These are phyloP conservation scores for Noccaea caerulescens DNA, from an alignment of 345 rosid genomes.

Conservation along the genomic window DNA sequence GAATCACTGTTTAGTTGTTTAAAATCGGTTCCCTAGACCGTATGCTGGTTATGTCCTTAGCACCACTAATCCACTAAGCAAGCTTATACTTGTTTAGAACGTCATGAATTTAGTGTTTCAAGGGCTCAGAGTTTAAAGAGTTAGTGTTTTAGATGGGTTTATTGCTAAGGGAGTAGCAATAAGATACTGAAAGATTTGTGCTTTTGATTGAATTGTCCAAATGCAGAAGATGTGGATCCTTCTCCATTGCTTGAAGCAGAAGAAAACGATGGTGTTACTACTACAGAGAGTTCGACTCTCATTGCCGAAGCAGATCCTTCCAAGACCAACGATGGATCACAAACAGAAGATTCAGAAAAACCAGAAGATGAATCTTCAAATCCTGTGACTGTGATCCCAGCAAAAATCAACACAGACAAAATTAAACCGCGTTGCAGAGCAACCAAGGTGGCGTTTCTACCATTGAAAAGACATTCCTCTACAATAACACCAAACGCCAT, in stretches of 20 bases:
- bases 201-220: slow-evolving; percentile 14
- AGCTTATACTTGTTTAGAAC: slow-evolving; percentile 14
- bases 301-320: slow-evolving; percentile 13
- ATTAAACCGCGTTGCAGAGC: slow-evolving; percentile 30
- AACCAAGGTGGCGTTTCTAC: slow-evolving; percentile 68
- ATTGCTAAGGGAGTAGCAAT: neutral
- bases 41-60: slow-evolving; percentile 14
- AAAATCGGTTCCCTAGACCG: neutral
- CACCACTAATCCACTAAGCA: neutral
- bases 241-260: slow-evolving; percentile 24
- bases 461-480: slow-evolving; percentile 54
- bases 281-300: slow-evolving; percentile 34
- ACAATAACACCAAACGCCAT: slow-evolving; percentile 34
- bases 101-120: slow-evolving; percentile 11
- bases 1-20: slow-evolving; percentile 4
- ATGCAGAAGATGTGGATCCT: slow-evolving; percentile 31
- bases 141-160: neutral
- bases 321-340: slow-evolving; percentile 13
- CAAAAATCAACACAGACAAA: slow-evolving; percentile 31
- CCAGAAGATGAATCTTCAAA: slow-evolving; percentile 25
- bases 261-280: slow-evolving; percentile 1
- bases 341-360: slow-evolving; percentile 35
- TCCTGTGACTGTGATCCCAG: slow-evolving; percentile 1
- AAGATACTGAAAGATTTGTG: neutral
- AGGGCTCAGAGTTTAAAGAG: neutral